Percentiles rank a stretch among this genome's conserved stretches.
Evolutionary conservation across 306 rosid species (phyloP).

Genomic region (Cucumis melo): DNA sequence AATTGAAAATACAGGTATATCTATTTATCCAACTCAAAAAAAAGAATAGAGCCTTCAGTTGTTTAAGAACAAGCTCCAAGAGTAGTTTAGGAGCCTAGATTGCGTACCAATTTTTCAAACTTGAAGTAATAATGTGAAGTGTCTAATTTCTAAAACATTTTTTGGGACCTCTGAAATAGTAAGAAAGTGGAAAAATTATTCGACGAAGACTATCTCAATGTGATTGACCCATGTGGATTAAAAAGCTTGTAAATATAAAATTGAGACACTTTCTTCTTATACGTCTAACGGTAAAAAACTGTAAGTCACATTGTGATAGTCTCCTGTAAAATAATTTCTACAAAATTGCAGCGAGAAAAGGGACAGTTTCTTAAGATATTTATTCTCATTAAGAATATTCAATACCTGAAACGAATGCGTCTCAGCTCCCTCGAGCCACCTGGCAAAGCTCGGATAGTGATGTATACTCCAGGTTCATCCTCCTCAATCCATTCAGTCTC

Average conservation of each 20-base stretch:
- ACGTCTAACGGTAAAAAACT: too few relatives aligned
- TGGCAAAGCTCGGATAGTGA: slow-evolving; percentile 72
- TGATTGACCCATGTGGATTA: too few relatives aligned
- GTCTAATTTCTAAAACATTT: neutral
- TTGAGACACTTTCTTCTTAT: too few relatives aligned
- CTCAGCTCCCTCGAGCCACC: slow-evolving; percentile 82
- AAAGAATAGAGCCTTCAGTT: neutral
- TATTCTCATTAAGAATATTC: neutral
- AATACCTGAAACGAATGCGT: slow-evolving; percentile 88
- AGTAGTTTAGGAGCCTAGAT: neutral
- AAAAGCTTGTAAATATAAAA: too few relatives aligned
- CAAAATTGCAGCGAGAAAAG: too few relatives aligned
- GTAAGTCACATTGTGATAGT: too few relatives aligned
- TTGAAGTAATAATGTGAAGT: neutral
- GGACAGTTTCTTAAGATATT: neutral
- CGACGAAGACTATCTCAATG: too few relatives aligned
- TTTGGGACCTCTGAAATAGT: neutral
- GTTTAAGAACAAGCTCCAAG: neutral
- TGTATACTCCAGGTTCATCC: slow-evolving; percentile 96
- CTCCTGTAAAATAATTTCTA: too few relatives aligned
- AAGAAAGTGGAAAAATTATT: too few relatives aligned
- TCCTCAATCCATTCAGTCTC: slow-evolving; percentile 97
- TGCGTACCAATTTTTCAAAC: neutral
- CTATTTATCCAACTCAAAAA: too few relatives aligned
- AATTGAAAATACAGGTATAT: neutral